These are phyloP conservation scores for Pulchroboletus neoregius DNA, from an alignment of 1,284 basidiomycete genomes.

Conservation along the genomic window DNA sequence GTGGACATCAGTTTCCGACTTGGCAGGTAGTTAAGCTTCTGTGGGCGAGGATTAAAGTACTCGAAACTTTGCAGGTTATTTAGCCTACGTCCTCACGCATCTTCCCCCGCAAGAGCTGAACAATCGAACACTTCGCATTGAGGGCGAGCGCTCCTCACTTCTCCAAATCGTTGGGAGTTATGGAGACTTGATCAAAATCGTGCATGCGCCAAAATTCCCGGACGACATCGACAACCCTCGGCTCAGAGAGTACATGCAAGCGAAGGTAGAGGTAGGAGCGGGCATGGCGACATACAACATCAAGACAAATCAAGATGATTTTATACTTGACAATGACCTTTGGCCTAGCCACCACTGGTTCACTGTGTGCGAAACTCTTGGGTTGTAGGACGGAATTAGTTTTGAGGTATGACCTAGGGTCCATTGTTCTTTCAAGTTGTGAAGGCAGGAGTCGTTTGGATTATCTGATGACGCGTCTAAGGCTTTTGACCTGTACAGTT, in stretches of 20 bases:
- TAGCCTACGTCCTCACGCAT: conserved; percentile 32
- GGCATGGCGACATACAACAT: conserved; percentile 12
- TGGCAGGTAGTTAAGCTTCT: conserved; percentile 16
- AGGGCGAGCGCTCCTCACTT: conserved; percentile 28
- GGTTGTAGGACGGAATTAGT: conserved; percentile 10
- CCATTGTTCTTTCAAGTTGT: background rate
- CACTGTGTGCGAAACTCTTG: conserved; percentile 17
- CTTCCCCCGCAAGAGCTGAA: conserved; percentile 23
- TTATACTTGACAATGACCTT: conserved; percentile 18
- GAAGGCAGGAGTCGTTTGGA: background rate
- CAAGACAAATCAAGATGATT: conserved; percentile 9
- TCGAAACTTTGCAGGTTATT: conserved; percentile 21
- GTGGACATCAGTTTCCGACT: conserved; percentile 31
- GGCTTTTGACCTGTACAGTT: background rate
- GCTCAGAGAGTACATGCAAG: conserved; percentile 19
- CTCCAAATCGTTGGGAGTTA: conserved; percentile 13
- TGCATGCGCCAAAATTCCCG: conserved; percentile 8
- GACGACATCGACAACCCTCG: conserved; percentile 12
- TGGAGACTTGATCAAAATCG: conserved; percentile 9
- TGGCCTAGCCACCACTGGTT: conserved; percentile 19
- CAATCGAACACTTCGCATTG: conserved; percentile 29
- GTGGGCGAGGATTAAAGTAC: background rate
- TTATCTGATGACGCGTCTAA: background rate
- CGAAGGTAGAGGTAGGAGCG: conserved; percentile 14
- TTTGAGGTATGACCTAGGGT: background rate